A percentile compares a stretch with the other conserved stretches of the same genome.
phyloP scores from a whole-genome alignment of 177 flowering plant genomes.

The Vitis hybrid region DNA sequence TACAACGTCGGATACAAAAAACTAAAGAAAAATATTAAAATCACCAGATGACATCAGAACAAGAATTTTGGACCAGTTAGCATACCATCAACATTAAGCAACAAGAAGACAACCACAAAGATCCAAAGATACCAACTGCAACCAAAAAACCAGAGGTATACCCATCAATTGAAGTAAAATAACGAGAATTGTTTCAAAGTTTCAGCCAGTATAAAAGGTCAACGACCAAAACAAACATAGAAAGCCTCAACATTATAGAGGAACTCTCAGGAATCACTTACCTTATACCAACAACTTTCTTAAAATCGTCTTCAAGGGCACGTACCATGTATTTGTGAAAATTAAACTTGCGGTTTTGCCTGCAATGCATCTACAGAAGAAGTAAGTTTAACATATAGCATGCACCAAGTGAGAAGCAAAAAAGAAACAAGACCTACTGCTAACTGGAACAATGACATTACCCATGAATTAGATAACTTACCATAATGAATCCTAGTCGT shows the following conservation, averaged over 20 bases:
- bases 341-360: conserved; percentile 56
- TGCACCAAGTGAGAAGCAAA: background rate
- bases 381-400: background rate
- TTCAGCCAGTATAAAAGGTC: background rate
- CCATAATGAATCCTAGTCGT: conserved; percentile 81
- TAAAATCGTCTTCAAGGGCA: conserved; percentile 84
- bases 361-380: conserved; percentile 62
- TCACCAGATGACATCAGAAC: background rate
- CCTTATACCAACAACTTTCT: conserved; percentile 91
- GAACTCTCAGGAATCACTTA: conserved; percentile 21
- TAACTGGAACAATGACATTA: background rate
- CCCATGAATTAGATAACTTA: conserved; percentile 16
- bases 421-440: background rate
- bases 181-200: background rate
- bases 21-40: too few species aligned
- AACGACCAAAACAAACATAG: background rate
- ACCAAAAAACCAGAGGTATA: conserved; percentile 4
- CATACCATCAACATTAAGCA: conserved; percentile 77
- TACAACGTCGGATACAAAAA: too few species aligned
- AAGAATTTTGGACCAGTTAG: too few species aligned
- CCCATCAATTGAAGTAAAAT: conserved; percentile 2
- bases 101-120: conserved; percentile 76
- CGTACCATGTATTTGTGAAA: conserved; percentile 91
- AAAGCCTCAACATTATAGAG: background rate
- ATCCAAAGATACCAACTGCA: conserved; percentile 97